Conservation (phyloP, 2,329 filamentous ascomycete genomes). For the Cytospora piceicola region DNA sequence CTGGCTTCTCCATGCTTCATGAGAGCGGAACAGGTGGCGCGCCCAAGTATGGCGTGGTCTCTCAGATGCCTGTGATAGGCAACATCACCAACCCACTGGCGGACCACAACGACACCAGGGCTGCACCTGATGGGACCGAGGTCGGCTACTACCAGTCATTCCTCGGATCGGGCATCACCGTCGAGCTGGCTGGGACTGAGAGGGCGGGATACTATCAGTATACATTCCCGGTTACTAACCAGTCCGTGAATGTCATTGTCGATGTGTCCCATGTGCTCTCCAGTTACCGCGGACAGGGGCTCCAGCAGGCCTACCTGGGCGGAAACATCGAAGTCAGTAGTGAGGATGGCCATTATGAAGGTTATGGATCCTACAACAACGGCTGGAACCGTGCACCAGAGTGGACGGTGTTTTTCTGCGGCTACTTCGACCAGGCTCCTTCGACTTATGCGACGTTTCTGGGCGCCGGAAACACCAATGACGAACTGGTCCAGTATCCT, state of each 20-base stretch:
- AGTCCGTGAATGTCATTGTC: conserved; percentile 55
- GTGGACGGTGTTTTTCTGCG: conserved; percentile 68
- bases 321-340: conserved; percentile 59
- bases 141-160: conserved; percentile 66
- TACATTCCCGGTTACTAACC: conserved; percentile 51
- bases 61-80: conserved; percentile 60
- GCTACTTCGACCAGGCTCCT: conserved; percentile 55
- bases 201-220: conserved; percentile 66
- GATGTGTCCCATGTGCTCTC: conserved; percentile 70
- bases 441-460: conserved; percentile 51
- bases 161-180: conserved; percentile 57
- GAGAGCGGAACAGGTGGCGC: conserved; percentile 70
- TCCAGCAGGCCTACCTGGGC: conserved; percentile 66
- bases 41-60: conserved; percentile 70
- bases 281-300: conserved; percentile 62
- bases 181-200: conserved; percentile 60
- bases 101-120: conserved; percentile 59
- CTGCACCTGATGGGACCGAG: conserved; percentile 52
- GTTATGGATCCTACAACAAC: conserved; percentile 66
- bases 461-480: conserved; percentile 40
- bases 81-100: conserved; percentile 56
- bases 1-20: conserved; percentile 66
- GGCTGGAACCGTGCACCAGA: conserved; percentile 67
- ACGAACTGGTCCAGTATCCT: conserved; percentile 40
- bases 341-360: conserved; percentile 59